Evolutionary conservation across 2,329 filamentous ascomycete species (phyloP).

Genomic region (Aspergillus alliaceus): DNA sequence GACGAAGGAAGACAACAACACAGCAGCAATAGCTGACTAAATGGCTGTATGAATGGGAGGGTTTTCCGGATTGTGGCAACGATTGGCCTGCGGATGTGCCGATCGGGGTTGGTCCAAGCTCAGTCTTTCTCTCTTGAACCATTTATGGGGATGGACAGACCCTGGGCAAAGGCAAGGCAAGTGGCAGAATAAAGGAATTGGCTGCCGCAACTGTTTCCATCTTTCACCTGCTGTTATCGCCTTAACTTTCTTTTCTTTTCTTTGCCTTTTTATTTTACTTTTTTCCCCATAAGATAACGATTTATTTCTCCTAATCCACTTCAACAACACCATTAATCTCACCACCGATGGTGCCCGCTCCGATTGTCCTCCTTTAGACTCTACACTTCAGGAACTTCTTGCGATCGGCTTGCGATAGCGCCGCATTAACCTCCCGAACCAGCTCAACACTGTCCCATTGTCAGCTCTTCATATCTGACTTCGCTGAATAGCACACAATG

Average conservation of each 20-base stretch:
- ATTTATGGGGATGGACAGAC: neutral
- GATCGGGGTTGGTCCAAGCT: slow-evolving; percentile 29
- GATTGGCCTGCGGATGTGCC: slow-evolving; percentile 18
- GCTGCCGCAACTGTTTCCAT: neutral
- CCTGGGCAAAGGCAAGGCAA: neutral
- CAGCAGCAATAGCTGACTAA: slow-evolving; percentile 22
- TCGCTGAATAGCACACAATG: slow-evolving; percentile 44
- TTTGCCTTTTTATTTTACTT: no score
- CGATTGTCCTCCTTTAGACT: neutral
- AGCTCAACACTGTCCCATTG: neutral
- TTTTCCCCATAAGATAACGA: no score
- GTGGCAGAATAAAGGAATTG: slow-evolving; percentile 1
- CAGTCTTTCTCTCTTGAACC: slow-evolving; percentile 2
- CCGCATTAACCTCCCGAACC: slow-evolving; percentile 4
- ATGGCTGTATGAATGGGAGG: slow-evolving; percentile 10
- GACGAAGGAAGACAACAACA: neutral
- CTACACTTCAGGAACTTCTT: neutral
- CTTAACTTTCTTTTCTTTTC: no score
- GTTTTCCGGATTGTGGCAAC: slow-evolving; percentile 10
- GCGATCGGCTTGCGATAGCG: slow-evolving; percentile 6
- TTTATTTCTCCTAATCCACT: neutral
- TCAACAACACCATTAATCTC: neutral
- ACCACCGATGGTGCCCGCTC: neutral
- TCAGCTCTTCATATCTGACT: neutral
- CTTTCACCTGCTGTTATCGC: neutral